Evolutionary conservation across 1,284 basidiomycete genomes (phyloP).

Genomic region (Cutaneotrichosporon cyanovorans): DNA sequence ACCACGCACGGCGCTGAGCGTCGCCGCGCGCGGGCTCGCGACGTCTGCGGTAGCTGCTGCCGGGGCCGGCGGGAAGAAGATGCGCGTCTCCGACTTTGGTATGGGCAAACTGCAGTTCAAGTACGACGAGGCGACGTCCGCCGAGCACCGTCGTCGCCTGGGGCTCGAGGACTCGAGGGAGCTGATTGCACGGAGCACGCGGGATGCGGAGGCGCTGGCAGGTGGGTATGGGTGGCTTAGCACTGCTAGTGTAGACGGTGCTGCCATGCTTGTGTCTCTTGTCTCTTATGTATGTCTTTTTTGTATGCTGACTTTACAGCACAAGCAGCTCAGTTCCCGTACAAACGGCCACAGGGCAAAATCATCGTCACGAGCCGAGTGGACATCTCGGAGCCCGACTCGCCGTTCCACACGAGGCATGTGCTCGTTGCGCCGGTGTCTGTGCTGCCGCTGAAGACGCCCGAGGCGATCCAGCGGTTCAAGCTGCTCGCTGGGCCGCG

Average conservation of each 20-base stretch:
- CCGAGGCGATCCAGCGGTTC: constrained; percentile 63
- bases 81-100: background rate
- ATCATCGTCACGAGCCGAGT: constrained; percentile 65
- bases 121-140: constrained; percentile 52
- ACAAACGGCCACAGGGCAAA: constrained; percentile 55
- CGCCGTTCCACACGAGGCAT: constrained; percentile 60
- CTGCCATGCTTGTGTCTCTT: too few species aligned
- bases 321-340: constrained; percentile 52
- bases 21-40: constrained; percentile 3
- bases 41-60: too few species aligned
- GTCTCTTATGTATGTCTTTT: too few species aligned
- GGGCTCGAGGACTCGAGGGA: constrained; percentile 62
- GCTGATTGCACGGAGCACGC: constrained; percentile 71
- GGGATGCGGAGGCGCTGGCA: constrained; percentile 71
- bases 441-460: constrained; percentile 57
- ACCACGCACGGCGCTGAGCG: background rate
- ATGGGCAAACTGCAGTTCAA: constrained; percentile 27
- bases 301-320: constrained; percentile 47
- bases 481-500: constrained; percentile 73
- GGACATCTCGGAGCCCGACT: constrained; percentile 62
- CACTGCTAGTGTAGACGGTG: too few species aligned
- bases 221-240: constrained; percentile 53
- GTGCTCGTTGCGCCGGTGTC: constrained; percentile 65
- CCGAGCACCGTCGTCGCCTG: constrained; percentile 60
- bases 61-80: too few species aligned